Conservation (phyloP, 2,329 filamentous ascomycete genomes). For the Colletotrichum shisoi region DNA sequence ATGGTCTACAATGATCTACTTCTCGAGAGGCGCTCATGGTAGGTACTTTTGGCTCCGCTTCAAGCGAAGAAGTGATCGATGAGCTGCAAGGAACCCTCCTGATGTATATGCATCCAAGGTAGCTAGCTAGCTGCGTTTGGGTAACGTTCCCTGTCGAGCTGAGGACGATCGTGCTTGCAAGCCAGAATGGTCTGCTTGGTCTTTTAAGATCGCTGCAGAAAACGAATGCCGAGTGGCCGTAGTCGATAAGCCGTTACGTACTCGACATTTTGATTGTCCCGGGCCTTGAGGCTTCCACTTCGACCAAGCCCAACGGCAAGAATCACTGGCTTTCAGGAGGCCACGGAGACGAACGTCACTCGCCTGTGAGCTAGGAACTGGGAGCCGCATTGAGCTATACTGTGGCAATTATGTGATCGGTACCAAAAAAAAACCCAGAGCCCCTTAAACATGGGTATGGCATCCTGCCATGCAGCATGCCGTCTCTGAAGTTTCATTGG, state of each 20-base stretch:
- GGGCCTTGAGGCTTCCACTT: not conserved
- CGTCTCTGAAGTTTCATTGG: conserved; percentile 10
- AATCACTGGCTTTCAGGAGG: conserved; percentile 1
- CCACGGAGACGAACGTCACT: not conserved
- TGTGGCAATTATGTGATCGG: conserved; percentile 17
- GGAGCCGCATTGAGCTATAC: not conserved
- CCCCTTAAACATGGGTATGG: not conserved
- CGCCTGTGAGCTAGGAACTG: not conserved
- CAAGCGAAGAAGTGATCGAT: not conserved
- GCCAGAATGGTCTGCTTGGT: not conserved
- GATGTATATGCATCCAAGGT: not conserved
- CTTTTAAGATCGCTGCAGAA: not conserved
- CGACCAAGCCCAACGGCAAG: conserved; percentile 2
- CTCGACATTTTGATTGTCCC: not conserved
- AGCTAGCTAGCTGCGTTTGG: not conserved
- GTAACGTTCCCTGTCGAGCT: conserved; percentile 30
- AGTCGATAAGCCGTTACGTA: conserved; percentile 14
- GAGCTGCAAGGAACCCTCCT: not conserved
- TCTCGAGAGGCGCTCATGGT: not conserved
- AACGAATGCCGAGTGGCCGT: not conserved
- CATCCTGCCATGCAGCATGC: not conserved
- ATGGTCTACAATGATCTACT: not conserved
- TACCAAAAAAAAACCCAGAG: not conserved
- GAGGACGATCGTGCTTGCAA: conserved; percentile 16
- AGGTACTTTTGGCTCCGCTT: no score